Evolutionary conservation across 441 rosid species (phyloP), one percentile per base, ranked within the genome.

Genomic region (Eruca vesicaria): DNA sequence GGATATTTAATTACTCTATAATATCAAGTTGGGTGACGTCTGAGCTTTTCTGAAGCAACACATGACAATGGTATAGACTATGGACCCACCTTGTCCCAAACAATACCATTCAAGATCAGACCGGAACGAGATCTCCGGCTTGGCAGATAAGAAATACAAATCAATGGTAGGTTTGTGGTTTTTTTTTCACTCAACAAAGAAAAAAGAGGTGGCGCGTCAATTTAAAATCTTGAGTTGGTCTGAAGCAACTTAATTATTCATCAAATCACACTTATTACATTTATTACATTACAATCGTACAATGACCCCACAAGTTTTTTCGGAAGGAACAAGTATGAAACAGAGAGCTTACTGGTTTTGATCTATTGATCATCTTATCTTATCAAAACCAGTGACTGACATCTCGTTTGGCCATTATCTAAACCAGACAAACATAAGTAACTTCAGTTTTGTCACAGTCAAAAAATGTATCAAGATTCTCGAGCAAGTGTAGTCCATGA

Each of bases 201-300:
- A 2, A 15, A 9, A 64, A 32, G 57, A 58, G 76, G 57, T 77
- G 63, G 57, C 57, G 60, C 61, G 76, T 77, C 76, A 71, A 77
- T 71, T 65, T 53, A 63, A n/a, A 71, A 12, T 53, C 58, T 77
- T 71, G 76, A 14, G 80, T 77, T 78, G 73, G 3, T 60, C 36
- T 61, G 59, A 72, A 78, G 80, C 77, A 38, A 72, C 80, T 60
- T 72, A 29, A 5, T 31, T 50, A 20, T 26, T 14, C 52, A 71
- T 29, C 68, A 65, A n/a, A 33, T 71, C 72, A 23, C 68, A 35
- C 45, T 18, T 68, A 19, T 63, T 35, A 33, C 50, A 62, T 12
- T 29, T 63, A 32, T n/a, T n/a, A 69, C 41, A 63, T 63, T 70
- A 38, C 62, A 41, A 69, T 32, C 20, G n/a, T 32, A n/a, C 31